Evolutionary conservation across 1,284 basidiomycete genomes (phyloP).

Genomic region (Agroathelia rolfsii): DNA sequence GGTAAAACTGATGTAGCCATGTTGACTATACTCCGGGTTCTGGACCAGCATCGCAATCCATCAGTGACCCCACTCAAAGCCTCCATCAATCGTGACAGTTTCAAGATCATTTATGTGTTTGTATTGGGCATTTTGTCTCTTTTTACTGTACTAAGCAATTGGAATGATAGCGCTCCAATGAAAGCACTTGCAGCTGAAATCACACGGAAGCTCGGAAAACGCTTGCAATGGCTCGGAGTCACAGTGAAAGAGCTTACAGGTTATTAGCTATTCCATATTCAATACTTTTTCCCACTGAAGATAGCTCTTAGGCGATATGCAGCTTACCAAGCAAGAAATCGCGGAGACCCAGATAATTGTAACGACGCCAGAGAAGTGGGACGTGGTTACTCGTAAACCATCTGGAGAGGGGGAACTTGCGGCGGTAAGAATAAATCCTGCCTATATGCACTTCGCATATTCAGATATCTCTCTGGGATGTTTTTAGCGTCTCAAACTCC

Average conservation of each 20-base stretch:
- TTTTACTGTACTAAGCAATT: neutral
- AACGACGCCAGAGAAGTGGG: conserved; percentile 99
- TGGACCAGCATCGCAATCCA: conserved; percentile 57
- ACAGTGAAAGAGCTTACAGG: conserved; percentile 88
- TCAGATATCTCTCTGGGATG: conserved; percentile 7
- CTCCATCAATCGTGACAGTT: conserved; percentile 63
- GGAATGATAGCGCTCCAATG: conserved; percentile 76
- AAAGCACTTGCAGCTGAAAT: conserved; percentile 97
- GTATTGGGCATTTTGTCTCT: conserved; percentile 15
- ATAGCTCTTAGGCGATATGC: conserved; percentile 79
- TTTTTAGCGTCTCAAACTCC: conserved; percentile 76
- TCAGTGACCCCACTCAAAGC: conserved; percentile 30
- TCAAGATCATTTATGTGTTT: conserved; percentile 97
- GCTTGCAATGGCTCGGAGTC: conserved; percentile 86
- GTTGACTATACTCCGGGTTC: conserved; percentile 84
- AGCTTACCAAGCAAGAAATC: conserved; percentile 90
- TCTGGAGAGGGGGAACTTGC: conserved; percentile 94
- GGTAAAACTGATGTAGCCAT: conserved; percentile 99
- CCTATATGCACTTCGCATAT: conserved; percentile 1
- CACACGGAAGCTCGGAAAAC: conserved; percentile 84
- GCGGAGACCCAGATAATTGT: conserved; percentile 97
- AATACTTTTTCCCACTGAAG: conserved; percentile 4
- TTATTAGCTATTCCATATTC: conserved; percentile 18
- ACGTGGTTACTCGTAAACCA: conserved; percentile 96
- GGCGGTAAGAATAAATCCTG: conserved; percentile 44